These are phyloP conservation scores for Rhizopogon parksii DNA, from an alignment of 1,284 basidiomycete genomes.

Conservation along the genomic window DNA sequence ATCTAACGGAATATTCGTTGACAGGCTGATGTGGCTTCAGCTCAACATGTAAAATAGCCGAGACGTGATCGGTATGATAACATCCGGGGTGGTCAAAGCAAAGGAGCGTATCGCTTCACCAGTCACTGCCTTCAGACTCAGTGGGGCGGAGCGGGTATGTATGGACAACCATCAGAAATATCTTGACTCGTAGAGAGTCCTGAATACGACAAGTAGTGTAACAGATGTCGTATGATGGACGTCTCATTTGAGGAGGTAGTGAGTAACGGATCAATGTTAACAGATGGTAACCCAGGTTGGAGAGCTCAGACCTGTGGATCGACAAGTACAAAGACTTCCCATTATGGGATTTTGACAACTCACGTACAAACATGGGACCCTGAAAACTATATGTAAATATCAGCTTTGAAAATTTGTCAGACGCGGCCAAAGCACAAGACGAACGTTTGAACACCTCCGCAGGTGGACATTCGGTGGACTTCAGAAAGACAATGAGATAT, in stretches of 20 bases:
- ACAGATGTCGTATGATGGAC: not conserved
- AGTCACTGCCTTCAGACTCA: not conserved
- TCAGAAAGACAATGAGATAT: no score
- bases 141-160: not conserved
- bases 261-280: no score
- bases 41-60: not conserved
- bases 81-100: constrained; percentile 12
- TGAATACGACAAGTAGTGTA: not conserved
- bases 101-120: constrained; percentile 16
- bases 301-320: not conserved
- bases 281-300: not conserved
- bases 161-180: not conserved
- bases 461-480: no score
- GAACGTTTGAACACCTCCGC: no score
- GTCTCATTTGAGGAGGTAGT: not conserved
- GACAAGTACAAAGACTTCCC: constrained; percentile 1
- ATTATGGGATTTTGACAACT: not conserved
- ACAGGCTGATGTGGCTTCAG: not conserved
- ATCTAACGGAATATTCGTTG: not conserved
- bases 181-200: not conserved
- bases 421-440: not conserved
- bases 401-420: not conserved
- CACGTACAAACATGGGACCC: not conserved
- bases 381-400: not conserved
- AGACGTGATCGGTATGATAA: constrained; percentile 8